These are phyloP conservation scores for Crocinoboletus sp. DNA, from an alignment of 1,284 basidiomycete genomes.

Conservation along the genomic window DNA sequence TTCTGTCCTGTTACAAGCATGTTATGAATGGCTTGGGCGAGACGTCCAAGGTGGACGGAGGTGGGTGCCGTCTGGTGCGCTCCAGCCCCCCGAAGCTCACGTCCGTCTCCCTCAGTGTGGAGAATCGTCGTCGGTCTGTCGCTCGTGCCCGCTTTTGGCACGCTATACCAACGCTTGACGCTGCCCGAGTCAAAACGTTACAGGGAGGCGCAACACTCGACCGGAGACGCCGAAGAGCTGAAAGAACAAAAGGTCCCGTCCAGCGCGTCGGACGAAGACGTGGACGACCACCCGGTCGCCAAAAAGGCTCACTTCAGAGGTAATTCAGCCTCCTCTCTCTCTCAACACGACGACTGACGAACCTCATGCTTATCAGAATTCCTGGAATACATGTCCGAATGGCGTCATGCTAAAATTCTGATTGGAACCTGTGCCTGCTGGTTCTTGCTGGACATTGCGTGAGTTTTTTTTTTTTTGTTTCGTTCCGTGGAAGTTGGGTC, in stretches of 20 bases:
- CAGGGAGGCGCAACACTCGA: constrained; percentile 39
- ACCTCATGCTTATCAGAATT: constrained; percentile 36
- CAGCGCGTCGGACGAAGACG: constrained; percentile 2
- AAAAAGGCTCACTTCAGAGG: constrained; percentile 41
- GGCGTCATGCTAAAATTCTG: constrained; percentile 51
- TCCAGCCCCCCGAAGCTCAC: constrained; percentile 16
- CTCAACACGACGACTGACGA: not conserved
- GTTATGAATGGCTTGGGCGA: constrained; percentile 54
- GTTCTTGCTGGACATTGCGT: constrained; percentile 56
- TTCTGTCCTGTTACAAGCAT: constrained; percentile 64
- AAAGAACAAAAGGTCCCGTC: constrained; percentile 28
- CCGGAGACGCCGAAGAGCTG: constrained; percentile 29
- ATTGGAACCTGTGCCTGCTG: constrained; percentile 51
- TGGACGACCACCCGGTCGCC: not conserved
- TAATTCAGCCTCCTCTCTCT: constrained; percentile 8
- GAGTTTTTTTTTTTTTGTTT: constrained; percentile 22
- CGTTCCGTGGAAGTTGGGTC: not conserved
- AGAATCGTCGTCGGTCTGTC: constrained; percentile 48
- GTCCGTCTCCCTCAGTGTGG: constrained; percentile 42
- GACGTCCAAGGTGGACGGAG: constrained; percentile 63
- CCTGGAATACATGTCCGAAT: constrained; percentile 49
- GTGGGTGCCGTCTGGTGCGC: constrained; percentile 31
- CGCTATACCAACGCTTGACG: constrained; percentile 70
- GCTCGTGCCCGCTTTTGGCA: constrained; percentile 53
- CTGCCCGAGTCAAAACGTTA: constrained; percentile 67